Base-by-base conservation (phyloP, 2,329 filamentous ascomycete genomes). In the Cladosporium velox region DNA sequence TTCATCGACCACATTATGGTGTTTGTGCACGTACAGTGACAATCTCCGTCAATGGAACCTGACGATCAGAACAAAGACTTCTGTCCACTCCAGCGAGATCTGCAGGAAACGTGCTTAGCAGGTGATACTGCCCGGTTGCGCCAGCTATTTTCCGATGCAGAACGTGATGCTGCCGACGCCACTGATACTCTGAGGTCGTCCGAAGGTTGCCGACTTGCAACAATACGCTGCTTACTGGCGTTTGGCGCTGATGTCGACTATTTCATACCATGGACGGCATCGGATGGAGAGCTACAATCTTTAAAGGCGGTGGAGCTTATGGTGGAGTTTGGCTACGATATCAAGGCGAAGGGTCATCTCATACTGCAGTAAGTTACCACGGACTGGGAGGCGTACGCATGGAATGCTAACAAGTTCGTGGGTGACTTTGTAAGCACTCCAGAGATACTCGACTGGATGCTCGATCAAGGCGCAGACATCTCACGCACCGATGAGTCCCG, bases 391-490 rank as follows among this genome's bases (percentile, higher is more conserved):
- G 21, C 8, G 8, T 8, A 15, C 1, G 14, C 2, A 32, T 32
- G 18, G 1, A 47, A n/a, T 41, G 2, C 21, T 51, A 41, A n/a
- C n/a, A n/a, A n/a, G n/a, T n/a, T n/a, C n/a, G n/a, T n/a, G n/a
- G n/a, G n/a, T n/a, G 59, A 69, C 26, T 69, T 54, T 21, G 60
- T 55, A 1, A 5, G 66, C n/a, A 58, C 58, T 14, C 64, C n/a
- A 21, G 51, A 62, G 1, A 38, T 15, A 0, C 26, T 54, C 51
- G 26, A 67, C 38, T 67, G 61, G 64, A n/a, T 67, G 26, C 66
- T 66, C 14, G 67, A 67, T 21, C 66, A 51, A 28, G 67, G 67
- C 8, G 55, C 58, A 18, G 66, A 69, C n/a, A 63, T 67, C 60
- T 65, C 54, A 24, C 49, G 41, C 15, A 63, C 64, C 1, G 59